Evolutionary conservation across 768 basidiomycete species (phyloP).

Genomic region (Gloeostereum incarnatum): DNA sequence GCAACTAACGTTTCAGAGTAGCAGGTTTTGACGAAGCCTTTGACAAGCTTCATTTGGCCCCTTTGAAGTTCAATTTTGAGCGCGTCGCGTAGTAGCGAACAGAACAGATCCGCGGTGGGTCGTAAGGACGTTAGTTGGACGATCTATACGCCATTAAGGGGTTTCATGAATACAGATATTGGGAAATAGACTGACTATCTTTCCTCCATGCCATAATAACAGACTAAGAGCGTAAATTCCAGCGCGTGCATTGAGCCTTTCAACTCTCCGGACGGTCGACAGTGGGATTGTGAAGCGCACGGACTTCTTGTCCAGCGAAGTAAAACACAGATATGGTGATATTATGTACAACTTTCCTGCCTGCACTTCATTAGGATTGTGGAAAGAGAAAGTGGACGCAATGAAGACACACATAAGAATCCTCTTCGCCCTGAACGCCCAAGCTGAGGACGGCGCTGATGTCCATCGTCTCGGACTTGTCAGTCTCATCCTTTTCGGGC

Average conservation of each 20-base stretch:
- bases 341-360: slow-evolving; percentile 87
- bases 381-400: slow-evolving; percentile 4
- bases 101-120: slow-evolving; percentile 91
- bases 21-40: slow-evolving; percentile 83
- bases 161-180: background rate
- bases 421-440: slow-evolving; percentile 70
- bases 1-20: slow-evolving; percentile 87
- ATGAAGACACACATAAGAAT: slow-evolving; percentile 72
- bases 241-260: slow-evolving; percentile 85
- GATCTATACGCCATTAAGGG: slow-evolving; percentile 41
- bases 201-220: slow-evolving; percentile 88
- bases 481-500: background rate
- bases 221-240: slow-evolving; percentile 96
- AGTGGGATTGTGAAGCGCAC: slow-evolving; percentile 88
- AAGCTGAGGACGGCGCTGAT: slow-evolving; percentile 86
- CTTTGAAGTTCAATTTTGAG: slow-evolving; percentile 84
- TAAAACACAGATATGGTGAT: slow-evolving; percentile 84
- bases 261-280: slow-evolving; percentile 87
- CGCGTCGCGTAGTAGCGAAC: slow-evolving; percentile 77
- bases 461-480: slow-evolving; percentile 61
- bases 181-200: slow-evolving; percentile 53
- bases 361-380: slow-evolving; percentile 25
- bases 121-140: slow-evolving; percentile 90
- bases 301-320: slow-evolving; percentile 86
- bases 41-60: slow-evolving; percentile 90